These are phyloP conservation scores for Chlorella sp. DNA, from an alignment of 139 green algal species.

Conservation along the genomic window DNA sequence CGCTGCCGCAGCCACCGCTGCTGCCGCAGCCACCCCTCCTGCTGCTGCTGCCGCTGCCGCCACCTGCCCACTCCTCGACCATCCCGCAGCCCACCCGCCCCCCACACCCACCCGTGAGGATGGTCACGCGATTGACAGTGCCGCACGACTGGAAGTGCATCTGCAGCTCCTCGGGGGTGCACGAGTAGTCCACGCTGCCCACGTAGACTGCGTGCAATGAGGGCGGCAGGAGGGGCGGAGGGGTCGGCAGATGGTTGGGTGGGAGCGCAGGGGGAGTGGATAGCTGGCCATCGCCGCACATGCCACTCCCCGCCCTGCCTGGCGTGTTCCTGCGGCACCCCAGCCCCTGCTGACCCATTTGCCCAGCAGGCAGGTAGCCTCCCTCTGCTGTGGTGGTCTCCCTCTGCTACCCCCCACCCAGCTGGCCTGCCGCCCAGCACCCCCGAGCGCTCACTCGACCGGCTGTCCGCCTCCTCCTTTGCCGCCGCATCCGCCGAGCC, in stretches of 20 bases:
- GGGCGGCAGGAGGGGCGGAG: neutral
- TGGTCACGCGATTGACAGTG: conserved; percentile 98
- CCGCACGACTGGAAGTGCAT: conserved; percentile 87
- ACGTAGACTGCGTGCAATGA: conserved; percentile 89
- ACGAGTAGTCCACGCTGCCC: conserved; percentile 93
- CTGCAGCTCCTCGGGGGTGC: conserved; percentile 96
- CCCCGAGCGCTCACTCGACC: conserved; percentile 13
- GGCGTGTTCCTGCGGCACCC: too few relatives aligned
- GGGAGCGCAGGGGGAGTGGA: neutral
- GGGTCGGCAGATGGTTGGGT: neutral
- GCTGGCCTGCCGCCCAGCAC: too few relatives aligned
- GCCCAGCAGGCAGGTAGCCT: too few relatives aligned
- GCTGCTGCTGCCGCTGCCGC: too few relatives aligned
- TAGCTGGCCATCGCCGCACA: too few relatives aligned
- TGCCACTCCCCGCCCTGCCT: too few relatives aligned
- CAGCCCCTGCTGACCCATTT: too few relatives aligned
- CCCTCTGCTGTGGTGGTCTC: too few relatives aligned
- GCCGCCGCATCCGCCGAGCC: conserved; percentile 38
- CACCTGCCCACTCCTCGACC: too few relatives aligned
- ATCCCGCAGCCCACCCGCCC: neutral
- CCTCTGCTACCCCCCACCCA: too few relatives aligned
- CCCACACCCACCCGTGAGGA: conserved; percentile 75
- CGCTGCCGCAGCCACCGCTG: too few relatives aligned
- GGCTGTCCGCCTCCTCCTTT: conserved; percentile 86
- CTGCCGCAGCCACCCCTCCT: too few relatives aligned